Evolutionary conservation across 495 filamentous ascomycete genomes (phyloP).

Genomic region (Tuber microsphaerosporum): DNA sequence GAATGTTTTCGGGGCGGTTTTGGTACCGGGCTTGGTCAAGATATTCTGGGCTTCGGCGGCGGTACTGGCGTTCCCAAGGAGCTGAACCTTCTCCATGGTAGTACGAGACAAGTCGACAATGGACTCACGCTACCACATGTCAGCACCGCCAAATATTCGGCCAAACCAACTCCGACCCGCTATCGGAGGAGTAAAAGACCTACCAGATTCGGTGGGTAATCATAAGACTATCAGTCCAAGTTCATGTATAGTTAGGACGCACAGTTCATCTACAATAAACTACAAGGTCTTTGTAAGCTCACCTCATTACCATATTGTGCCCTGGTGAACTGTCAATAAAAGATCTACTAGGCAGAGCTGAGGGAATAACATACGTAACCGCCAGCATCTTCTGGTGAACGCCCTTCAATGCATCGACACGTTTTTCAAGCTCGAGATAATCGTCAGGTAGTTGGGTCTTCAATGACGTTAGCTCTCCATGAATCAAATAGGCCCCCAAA

Average conservation of each 20-base stretch:
- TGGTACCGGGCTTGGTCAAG: conserved; percentile 80
- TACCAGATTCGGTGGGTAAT: conserved; percentile 92
- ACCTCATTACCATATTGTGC: conserved; percentile 86
- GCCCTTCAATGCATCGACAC: conserved; percentile 93
- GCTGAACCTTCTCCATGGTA: conserved; percentile 87
- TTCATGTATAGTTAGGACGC: conserved; percentile 22
- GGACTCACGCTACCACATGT: conserved; percentile 61
- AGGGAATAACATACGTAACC: conserved; percentile 68
- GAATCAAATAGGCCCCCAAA: conserved; percentile 25
- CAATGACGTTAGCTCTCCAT: conserved; percentile 38
- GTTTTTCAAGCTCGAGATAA: conserved; percentile 97
- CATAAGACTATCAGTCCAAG: conserved; percentile 58
- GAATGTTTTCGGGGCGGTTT: conserved; percentile 98
- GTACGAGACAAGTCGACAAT: conserved; percentile 93
- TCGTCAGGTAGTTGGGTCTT: conserved; percentile 93
- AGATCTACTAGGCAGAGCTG: conserved; percentile 10
- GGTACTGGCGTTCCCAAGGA: conserved; percentile 74
- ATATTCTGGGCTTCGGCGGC: conserved; percentile 91
- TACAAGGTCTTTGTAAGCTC: neutral
- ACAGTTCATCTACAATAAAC: neutral
- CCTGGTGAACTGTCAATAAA: conserved; percentile 47
- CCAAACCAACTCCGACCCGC: neutral
- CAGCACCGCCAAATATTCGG: conserved; percentile 7
- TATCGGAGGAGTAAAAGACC: neutral
- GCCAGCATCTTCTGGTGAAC: conserved; percentile 94